These are phyloP conservation scores for Boletales sp. DNA, from an alignment of 768 basidiomycete species.

Conservation along the genomic window DNA sequence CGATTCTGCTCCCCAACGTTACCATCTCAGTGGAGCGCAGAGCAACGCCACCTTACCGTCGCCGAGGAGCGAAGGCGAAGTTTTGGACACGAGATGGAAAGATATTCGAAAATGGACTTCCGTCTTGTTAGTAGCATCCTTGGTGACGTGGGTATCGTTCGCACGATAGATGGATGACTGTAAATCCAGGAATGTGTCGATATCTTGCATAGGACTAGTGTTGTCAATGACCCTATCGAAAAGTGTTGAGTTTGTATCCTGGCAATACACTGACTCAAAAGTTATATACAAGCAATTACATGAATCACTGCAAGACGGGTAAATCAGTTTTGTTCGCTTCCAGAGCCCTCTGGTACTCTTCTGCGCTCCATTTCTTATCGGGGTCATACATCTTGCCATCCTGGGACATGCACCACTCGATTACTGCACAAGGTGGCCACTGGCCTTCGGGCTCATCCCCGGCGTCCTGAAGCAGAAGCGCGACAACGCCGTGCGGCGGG, in stretches of 20 bases:
- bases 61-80: neutral
- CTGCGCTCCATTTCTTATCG: slow-evolving; percentile 23
- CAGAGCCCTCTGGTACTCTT: slow-evolving; percentile 4
- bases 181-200: neutral
- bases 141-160: slow-evolving; percentile 29
- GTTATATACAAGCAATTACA: neutral
- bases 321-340: neutral
- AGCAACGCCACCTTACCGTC: neutral
- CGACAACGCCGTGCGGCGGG: slow-evolving; percentile 67
- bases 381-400: slow-evolving; percentile 47
- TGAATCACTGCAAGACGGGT: neutral
- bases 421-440: slow-evolving; percentile 53
- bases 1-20: neutral
- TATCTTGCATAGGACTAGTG: neutral
- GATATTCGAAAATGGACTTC: slow-evolving; percentile 29
- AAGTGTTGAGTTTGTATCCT: too few relatives aligned
- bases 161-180: slow-evolving; percentile 4
- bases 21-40: neutral
- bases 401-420: slow-evolving; percentile 56
- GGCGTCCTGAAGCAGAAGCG: slow-evolving; percentile 59
- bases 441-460: slow-evolving; percentile 62
- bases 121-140: slow-evolving; percentile 19
- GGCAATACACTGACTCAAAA: too few relatives aligned
- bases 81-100: slow-evolving; percentile 21
- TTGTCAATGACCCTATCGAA: too few relatives aligned